Evolutionary conservation across 2,329 filamentous ascomycete genomes (phyloP).

Genomic region (Alternaria burnsii): DNA sequence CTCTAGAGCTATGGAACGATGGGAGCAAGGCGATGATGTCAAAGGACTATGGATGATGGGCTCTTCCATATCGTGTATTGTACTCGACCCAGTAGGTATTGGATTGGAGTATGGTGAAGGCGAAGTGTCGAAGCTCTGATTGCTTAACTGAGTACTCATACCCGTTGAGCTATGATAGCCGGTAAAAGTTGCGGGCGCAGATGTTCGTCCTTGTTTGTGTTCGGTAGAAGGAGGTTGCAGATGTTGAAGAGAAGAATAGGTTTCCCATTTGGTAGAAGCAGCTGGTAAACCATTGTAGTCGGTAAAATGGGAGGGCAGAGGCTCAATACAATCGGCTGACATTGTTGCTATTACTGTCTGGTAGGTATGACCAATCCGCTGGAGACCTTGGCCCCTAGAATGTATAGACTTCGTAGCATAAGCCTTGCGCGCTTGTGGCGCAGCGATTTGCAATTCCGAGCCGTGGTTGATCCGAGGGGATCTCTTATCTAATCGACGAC

Average conservation of each 20-base stretch:
- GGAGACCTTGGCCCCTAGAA: background rate
- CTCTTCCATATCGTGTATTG: background rate
- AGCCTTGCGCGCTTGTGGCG: background rate
- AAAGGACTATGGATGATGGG: background rate
- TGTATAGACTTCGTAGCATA: background rate
- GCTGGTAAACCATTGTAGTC: background rate
- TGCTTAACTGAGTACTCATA: conserved; percentile 15
- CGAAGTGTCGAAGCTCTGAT: background rate
- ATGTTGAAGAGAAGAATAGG: background rate
- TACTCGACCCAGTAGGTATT: background rate
- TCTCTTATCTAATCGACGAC: background rate
- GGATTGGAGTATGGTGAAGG: conserved; percentile 5
- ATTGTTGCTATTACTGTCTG: background rate
- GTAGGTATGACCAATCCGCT: background rate
- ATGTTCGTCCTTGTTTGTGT: background rate
- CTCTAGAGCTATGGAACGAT: background rate
- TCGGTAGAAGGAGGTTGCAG: background rate
- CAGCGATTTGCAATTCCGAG: background rate
- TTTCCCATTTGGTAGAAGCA: background rate
- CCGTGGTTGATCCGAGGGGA: background rate
- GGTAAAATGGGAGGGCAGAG: background rate
- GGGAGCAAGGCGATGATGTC: background rate
- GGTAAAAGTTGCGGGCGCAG: background rate
- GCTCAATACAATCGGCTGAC: background rate
- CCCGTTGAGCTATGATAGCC: background rate